Evolutionary conservation across 2,329 filamentous ascomycete species (phyloP).

Genomic region (Tolypocladium paradoxum): DNA sequence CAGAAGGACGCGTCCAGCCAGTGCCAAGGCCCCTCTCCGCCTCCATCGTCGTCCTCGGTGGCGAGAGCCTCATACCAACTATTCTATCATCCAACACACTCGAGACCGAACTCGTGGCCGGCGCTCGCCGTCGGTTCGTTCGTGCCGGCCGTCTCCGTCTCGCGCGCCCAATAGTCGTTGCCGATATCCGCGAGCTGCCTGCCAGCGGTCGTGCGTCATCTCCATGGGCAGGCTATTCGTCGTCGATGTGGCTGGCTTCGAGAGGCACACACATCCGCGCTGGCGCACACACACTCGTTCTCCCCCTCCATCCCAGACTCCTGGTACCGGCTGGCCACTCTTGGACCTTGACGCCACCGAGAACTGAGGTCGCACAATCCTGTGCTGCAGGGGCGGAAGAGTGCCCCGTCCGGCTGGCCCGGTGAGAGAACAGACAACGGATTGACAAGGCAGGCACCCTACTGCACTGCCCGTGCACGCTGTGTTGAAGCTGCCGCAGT

Average conservation of each 20-base stretch:
- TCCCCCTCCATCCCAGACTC: not conserved
- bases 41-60: not conserved
- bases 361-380: not conserved
- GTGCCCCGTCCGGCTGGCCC: not conserved
- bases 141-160: not conserved
- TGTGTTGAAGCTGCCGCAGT: not conserved
- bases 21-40: not conserved
- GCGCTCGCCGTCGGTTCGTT: not conserved
- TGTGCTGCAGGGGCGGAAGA: not conserved
- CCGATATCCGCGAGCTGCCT: not conserved
- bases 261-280: not conserved
- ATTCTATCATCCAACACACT: not conserved
- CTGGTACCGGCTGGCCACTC: not conserved
- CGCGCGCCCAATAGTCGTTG: not conserved
- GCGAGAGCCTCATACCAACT: not conserved
- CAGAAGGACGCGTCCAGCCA: not conserved
- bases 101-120: not conserved
- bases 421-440: not conserved
- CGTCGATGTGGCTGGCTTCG: not conserved
- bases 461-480: not conserved
- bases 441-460: not conserved
- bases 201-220: not conserved
- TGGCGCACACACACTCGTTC: not conserved
- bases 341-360: conserved; percentile 1
- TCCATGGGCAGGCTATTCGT: not conserved